These are phyloP conservation scores for Fusarium virguliforme DNA, from an alignment of 2,329 filamentous ascomycete species.

Conservation along the genomic window DNA sequence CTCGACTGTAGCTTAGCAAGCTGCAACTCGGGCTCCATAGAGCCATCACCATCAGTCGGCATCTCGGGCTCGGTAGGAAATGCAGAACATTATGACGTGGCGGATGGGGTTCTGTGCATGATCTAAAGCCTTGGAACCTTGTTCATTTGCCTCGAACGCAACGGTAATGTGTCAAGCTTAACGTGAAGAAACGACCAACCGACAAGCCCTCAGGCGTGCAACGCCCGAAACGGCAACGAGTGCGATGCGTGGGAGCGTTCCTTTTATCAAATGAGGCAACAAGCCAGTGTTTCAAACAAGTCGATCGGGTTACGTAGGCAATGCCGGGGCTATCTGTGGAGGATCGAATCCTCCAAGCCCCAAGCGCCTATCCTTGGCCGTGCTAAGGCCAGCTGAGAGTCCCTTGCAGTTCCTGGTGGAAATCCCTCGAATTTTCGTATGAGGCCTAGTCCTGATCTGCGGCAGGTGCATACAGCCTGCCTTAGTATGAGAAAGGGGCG, in stretches of 20 bases:
- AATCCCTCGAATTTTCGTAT: conserved; percentile 11
- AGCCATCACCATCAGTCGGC: not conserved
- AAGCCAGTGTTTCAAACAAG: not conserved
- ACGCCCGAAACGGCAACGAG: not conserved
- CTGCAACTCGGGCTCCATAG: not conserved
- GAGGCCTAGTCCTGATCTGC: not conserved
- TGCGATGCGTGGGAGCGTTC: not conserved
- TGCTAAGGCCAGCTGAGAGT: not conserved
- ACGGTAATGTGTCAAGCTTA: not conserved
- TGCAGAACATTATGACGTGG: not conserved
- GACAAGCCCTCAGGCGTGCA: not conserved
- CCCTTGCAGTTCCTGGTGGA: not conserved
- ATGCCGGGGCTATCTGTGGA: not conserved
- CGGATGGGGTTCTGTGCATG: not conserved
- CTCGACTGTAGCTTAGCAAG: not conserved
- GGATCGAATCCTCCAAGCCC: conserved; percentile 1
- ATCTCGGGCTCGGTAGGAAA: not conserved
- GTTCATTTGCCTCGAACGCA: not conserved
- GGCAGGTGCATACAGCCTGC: not conserved
- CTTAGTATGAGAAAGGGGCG: not conserved
- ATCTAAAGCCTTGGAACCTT: not conserved
- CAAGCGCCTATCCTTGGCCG: not conserved
- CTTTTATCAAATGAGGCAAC: not conserved
- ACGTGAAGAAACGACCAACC: not conserved
- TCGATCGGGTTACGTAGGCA: not conserved